Conservation (phyloP, 352 stramenopile genomes). For the Aphanomyces cochlioides region DNA sequence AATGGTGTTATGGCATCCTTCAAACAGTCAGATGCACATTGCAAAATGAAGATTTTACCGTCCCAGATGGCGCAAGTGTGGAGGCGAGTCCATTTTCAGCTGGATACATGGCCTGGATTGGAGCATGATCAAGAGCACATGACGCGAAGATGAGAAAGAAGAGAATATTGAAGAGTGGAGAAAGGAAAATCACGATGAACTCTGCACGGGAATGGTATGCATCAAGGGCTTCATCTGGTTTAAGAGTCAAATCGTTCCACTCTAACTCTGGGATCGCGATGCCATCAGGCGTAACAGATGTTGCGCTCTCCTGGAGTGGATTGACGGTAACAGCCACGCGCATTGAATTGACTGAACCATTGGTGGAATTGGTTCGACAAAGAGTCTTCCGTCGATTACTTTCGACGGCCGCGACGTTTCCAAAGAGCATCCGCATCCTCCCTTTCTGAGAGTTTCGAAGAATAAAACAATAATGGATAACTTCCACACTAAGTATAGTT, state of each 20-base stretch:
- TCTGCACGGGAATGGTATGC: neutral
- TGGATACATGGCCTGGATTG: slow-evolving; percentile 16
- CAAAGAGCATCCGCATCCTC: neutral
- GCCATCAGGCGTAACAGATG: too few species aligned
- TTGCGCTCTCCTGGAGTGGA: too few species aligned
- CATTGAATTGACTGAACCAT: too few species aligned
- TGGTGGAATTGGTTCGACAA: too few species aligned
- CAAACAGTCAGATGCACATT: neutral
- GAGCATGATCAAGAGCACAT: slow-evolving; percentile 8
- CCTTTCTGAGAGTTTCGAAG: too few species aligned
- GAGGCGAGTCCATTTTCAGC: slow-evolving; percentile 20
- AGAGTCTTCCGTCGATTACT: too few species aligned
- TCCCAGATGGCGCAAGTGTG: slow-evolving; percentile 1
- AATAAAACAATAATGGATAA: neutral
- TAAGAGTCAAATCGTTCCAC: too few species aligned
- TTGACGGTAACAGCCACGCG: too few species aligned
- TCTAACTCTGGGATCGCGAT: too few species aligned
- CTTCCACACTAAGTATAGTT: neutral
- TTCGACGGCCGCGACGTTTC: neutral
- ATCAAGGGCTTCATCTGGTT: neutral
- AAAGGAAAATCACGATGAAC: slow-evolving; percentile 1
- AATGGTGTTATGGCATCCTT: slow-evolving; percentile 43
- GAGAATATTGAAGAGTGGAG: neutral
- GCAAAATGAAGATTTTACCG: neutral
- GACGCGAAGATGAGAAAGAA: slow-evolving; percentile 16